Evolutionary conservation across 306 rosid genomes (phyloP).

Genomic region (Cicer chorassanicum): DNA sequence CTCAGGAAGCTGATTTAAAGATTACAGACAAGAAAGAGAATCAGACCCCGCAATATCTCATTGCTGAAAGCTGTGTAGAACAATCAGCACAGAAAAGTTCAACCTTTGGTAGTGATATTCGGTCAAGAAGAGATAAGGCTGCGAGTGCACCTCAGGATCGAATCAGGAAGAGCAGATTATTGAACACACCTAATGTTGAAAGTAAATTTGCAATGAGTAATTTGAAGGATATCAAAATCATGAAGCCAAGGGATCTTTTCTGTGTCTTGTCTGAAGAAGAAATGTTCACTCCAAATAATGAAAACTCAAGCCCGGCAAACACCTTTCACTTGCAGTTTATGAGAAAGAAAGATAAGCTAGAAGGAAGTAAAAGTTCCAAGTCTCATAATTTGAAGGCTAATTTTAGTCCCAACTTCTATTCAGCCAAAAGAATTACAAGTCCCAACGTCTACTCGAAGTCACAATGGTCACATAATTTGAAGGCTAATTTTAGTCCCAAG

Average conservation of each 20-base stretch:
- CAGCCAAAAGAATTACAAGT: constrained; percentile 49
- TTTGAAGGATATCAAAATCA: constrained; percentile 40
- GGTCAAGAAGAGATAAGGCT: constrained; percentile 77
- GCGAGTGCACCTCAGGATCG: constrained; percentile 59
- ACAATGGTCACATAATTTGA: constrained; percentile 45
- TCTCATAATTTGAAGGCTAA: constrained; percentile 47
- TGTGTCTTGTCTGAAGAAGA: constrained; percentile 61
- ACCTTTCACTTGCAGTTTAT: constrained; percentile 51
- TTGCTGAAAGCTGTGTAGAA: constrained; percentile 34
- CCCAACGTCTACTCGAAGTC: constrained; percentile 30
- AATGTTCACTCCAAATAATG: constrained; percentile 67
- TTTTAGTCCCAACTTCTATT: constrained; percentile 42
- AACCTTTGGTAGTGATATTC: constrained; percentile 51
- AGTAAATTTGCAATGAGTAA: constrained; percentile 40
- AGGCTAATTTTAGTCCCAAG: constrained; percentile 41
- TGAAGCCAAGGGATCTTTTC: constrained; percentile 42
- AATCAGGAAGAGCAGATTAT: constrained; percentile 51
- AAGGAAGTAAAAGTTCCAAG: constrained; percentile 49
- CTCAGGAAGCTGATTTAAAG: constrained; percentile 38
- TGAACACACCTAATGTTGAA: constrained; percentile 35
- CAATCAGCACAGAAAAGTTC: constrained; percentile 43
- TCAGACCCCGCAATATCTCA: constrained; percentile 47
- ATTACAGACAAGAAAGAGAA: constrained; percentile 45
- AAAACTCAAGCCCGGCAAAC: constrained; percentile 68
- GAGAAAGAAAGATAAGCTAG: constrained; percentile 56